Conservation (phyloP, 352 stramenopile genomes). For the Phytopythium ostracodes region DNA sequence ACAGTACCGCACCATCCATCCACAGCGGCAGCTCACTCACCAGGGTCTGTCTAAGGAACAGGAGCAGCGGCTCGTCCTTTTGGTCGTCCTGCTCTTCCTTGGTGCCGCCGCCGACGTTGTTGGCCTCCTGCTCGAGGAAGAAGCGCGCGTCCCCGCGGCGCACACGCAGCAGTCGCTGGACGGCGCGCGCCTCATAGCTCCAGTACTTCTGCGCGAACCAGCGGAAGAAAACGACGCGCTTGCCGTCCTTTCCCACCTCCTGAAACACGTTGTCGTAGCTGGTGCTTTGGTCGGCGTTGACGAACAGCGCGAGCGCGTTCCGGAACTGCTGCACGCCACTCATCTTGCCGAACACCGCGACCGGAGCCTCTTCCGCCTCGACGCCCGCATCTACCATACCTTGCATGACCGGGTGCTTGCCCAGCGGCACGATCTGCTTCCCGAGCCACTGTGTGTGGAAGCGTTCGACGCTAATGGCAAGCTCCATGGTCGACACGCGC, state of each 20-base stretch:
- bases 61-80: conserved; percentile 25
- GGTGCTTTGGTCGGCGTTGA: conserved; percentile 33
- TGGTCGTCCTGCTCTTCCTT: neutral
- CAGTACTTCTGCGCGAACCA: conserved; percentile 47
- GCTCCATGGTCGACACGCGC: conserved; percentile 10
- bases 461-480: conserved; percentile 29
- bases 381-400: conserved; percentile 29
- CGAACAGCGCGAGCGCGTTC: conserved; percentile 53
- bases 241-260: conserved; percentile 9
- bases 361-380: neutral
- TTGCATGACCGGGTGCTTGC: conserved; percentile 51
- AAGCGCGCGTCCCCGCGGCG: conserved; percentile 27
- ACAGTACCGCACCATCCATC: neutral
- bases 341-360: conserved; percentile 32
- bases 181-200: conserved; percentile 21
- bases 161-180: conserved; percentile 23
- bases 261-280: conserved; percentile 50
- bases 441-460: conserved; percentile 52
- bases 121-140: conserved; percentile 23
- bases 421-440: conserved; percentile 42
- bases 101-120: conserved; percentile 9
- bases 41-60: conserved; percentile 52
- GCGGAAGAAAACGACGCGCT: conserved; percentile 36
- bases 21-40: conserved; percentile 4
- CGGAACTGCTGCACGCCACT: conserved; percentile 47